These are phyloP conservation scores for Kluyveromyces starmeri DNA, from an alignment of 805 yeast species.

Conservation along the genomic window DNA sequence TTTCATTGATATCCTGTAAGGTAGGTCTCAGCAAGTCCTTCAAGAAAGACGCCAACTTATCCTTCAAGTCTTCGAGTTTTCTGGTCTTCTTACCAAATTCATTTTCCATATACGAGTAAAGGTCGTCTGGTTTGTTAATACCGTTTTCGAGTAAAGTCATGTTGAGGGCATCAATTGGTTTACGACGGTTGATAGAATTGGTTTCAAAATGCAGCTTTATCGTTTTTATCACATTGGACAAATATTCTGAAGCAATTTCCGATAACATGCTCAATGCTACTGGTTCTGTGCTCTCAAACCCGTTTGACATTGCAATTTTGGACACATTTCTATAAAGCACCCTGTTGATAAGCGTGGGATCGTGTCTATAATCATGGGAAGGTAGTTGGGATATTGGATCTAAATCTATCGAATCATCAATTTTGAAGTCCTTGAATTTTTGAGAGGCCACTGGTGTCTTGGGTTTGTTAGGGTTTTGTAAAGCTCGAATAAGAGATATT, in stretches of 20 bases:
- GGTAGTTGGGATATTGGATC: slow-evolving; percentile 72
- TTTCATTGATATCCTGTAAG: slow-evolving; percentile 61
- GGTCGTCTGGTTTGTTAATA: slow-evolving; percentile 63
- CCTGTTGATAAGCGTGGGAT: slow-evolving; percentile 52
- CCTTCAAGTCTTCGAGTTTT: slow-evolving; percentile 60
- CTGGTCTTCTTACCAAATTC: slow-evolving; percentile 58
- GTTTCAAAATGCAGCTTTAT: slow-evolving; percentile 67
- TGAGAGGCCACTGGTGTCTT: slow-evolving; percentile 12
- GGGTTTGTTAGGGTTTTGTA: slow-evolving; percentile 65
- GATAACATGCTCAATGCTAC: slow-evolving; percentile 71
- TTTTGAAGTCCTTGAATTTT: slow-evolving; percentile 31
- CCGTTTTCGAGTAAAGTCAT: slow-evolving; percentile 80
- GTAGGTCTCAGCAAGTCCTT: slow-evolving; percentile 79
- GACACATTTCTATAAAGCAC: slow-evolving; percentile 63
- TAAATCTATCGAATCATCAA: slow-evolving; percentile 59
- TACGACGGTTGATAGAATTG: slow-evolving; percentile 29
- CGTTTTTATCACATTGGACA: slow-evolving; percentile 65
- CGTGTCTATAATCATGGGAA: slow-evolving; percentile 51
- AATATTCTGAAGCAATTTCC: slow-evolving; percentile 72
- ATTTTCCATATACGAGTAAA: slow-evolving; percentile 67
- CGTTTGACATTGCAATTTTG: slow-evolving; percentile 81
- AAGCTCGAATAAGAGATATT: slow-evolving; percentile 76
- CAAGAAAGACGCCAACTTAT: slow-evolving; percentile 59
- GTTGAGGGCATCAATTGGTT: slow-evolving; percentile 39
- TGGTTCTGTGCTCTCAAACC: slow-evolving; percentile 78